A percentile compares a stretch with the other conserved stretches of the same genome.
Evolutionary conservation across 306 rosid genomes (phyloP).

Genomic region (Lotus japonicus): DNA sequence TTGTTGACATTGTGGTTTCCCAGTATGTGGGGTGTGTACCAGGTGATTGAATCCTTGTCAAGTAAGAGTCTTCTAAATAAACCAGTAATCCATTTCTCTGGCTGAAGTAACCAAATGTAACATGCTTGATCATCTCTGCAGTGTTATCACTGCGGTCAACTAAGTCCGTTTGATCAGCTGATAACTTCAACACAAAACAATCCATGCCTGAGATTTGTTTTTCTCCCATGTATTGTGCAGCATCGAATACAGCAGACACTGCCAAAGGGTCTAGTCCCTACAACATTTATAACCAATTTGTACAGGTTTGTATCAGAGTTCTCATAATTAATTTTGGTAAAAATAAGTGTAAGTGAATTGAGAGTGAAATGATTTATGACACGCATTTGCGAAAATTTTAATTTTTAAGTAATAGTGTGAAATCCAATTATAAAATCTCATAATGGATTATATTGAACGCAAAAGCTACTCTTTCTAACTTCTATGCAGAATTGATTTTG

Average conservation of each 20-base stretch:
- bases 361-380: no score
- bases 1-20: constrained; percentile 78
- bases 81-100: constrained; percentile 67
- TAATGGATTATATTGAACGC: no score
- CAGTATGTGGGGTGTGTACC: constrained; percentile 71
- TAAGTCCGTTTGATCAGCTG: constrained; percentile 62
- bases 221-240: constrained; percentile 73
- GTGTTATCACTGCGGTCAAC: constrained; percentile 71
- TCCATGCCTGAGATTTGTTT: constrained; percentile 50
- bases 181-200: constrained; percentile 63
- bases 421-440: no score
- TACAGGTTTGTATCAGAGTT: no score
- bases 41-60: constrained; percentile 79
- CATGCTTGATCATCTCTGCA: constrained; percentile 88
- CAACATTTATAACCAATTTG: constrained; percentile 7
- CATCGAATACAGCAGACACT: constrained; percentile 52
- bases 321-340: no score
- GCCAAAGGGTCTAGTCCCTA: constrained; percentile 87
- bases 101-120: constrained; percentile 67
- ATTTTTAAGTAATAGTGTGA: no score
- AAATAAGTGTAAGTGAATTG: no score
- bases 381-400: no score
- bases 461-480: no score
- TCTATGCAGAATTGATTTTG: no score
- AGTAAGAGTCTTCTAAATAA: constrained; percentile 64